Base-by-base conservation (phyloP, 169 alveolate species). In the Cryptosporidium muris region DNA sequence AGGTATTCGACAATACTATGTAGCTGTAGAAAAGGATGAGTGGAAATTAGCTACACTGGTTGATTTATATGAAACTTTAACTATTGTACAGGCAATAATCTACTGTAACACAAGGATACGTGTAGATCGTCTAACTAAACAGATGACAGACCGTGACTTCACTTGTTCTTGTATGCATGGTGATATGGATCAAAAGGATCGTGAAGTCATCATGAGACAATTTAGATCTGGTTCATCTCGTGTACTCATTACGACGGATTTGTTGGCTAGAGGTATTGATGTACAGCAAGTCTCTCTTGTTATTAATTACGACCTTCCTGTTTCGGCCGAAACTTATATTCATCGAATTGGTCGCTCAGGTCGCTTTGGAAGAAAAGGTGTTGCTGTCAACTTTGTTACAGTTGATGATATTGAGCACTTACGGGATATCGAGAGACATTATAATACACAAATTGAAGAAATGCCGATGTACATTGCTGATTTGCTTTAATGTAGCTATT, bases 281-380 rank as follows among this genome's bases (percentile, higher is more conserved):
- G 99, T 98, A 49, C 99, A 97, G 89, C 97, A 96, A 91, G 99
- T 97, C 67, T 92, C 98, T 1, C 92, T 97, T 53, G 99, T 98
- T 67, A 97, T 98, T 91, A 98, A 98, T 94, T 98, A 97, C 92
- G 99, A 98, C 88, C 88, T 97, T 58, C 99, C 99, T 1, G 92
- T 91, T 51, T 94, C 97, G 49, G 95, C 97, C 47, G 99, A 97
- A 91, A 94, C 94, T 93, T 98, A 98, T 93, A 92, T 97, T 66
- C 99, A 98, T 90, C 93, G 99, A 66, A 98, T 98, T 81, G 99
- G 99, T 43, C 95, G 99, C 64, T 95, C 99, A 63, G 99, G 99
- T 4, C 97, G 99, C 89, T 98, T 97, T 90, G 99, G 99, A 45
- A 95, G 99, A 66, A 97, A 98, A 90, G 99, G 99, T 43, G 99